Evolutionary conservation across 2,329 filamentous ascomycete species (phyloP), one percentile per base, ranked within the genome.

Genomic region (Aspergillus transmontanensis): DNA sequence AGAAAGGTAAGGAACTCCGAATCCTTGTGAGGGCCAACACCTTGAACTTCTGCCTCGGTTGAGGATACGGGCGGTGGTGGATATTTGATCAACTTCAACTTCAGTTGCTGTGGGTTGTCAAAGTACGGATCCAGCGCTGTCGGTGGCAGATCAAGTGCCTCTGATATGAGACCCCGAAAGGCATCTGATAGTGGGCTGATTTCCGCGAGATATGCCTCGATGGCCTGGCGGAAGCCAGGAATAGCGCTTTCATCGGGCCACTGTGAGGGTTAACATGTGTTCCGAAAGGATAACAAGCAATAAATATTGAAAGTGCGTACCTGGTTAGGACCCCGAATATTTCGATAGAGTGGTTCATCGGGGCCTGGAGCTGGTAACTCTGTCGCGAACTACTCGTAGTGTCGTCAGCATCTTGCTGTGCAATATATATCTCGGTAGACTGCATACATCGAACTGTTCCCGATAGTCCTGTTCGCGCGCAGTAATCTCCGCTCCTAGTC

Each of bases 1-100:
- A 84, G 74, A 59, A 83, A 82, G 1, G 82, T 84, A 61, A 84
- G 81, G 60, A 81, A 81, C 54, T 82, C 78, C 34, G 81, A 80
- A 63, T 84, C 83, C 9, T 83, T 84, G 62, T 85, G 83, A 0
- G 83, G 77, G 11, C 76, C 76, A 7, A 77, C 78, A 5, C 80
- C 80, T 59, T 81, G 77, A 6, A 73, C 70, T 32, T 81, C 64
- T 16, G 66, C 61, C 2, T 64, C 64, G 16, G 64, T 59, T 4
- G 72, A 54, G 6, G 55, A 56, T 3, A 3, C 16, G 11, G 59
- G 58, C 34, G 77, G 76, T 23, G 71, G 70, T 9, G 81, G 83
- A 60, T 84, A 85, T 64, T 81, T 81, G 60, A 83, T 75, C 34
- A 78, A 60, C 60, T 78, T 78, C 41, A 78, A 48, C 55, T 77